phyloP scores from a whole-genome alignment of 2,329 filamentous ascomycete species.

The Graphiopsis chlorocephala region DNA sequence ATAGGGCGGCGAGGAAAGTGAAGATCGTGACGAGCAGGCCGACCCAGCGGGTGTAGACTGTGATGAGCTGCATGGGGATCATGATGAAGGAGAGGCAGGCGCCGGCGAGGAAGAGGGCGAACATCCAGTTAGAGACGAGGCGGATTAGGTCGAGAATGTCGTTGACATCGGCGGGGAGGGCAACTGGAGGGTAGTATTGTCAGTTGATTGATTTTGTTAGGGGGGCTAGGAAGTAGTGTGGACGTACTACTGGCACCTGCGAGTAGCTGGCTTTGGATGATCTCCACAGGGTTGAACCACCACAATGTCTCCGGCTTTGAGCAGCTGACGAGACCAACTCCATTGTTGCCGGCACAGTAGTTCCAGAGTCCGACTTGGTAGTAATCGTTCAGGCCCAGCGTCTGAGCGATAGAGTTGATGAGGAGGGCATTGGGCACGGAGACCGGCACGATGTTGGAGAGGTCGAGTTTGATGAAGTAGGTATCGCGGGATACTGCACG shows the following conservation, averaged over 20 bases:
- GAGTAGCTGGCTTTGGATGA: conserved; percentile 76
- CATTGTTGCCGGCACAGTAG: conserved; percentile 82
- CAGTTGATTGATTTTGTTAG: neutral
- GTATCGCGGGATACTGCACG: conserved; percentile 60
- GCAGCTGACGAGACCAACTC: conserved; percentile 73
- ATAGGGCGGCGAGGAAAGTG: conserved; percentile 64
- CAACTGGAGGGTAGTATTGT: conserved; percentile 51
- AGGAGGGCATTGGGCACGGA: conserved; percentile 69
- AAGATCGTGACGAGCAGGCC: conserved; percentile 67
- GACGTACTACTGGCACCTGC: conserved; percentile 70
- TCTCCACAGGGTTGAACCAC: conserved; percentile 88
- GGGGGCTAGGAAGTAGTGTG: neutral
- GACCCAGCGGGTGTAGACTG: conserved; percentile 51
- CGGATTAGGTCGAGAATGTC: conserved; percentile 71
- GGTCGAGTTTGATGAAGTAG: conserved; percentile 81
- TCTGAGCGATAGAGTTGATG: conserved; percentile 83
- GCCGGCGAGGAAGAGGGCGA: conserved; percentile 76
- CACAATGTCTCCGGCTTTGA: conserved; percentile 68
- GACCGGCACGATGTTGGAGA: conserved; percentile 75
- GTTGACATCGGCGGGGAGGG: conserved; percentile 70
- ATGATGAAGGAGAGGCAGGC: conserved; percentile 69
- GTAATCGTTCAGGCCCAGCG: conserved; percentile 86
- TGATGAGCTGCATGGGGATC: conserved; percentile 62
- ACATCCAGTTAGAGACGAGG: conserved; percentile 80
- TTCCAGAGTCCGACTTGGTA: conserved; percentile 91